Conservation (phyloP, 495 filamentous ascomycete genomes). For the Staphylotrichum longicolle region DNA sequence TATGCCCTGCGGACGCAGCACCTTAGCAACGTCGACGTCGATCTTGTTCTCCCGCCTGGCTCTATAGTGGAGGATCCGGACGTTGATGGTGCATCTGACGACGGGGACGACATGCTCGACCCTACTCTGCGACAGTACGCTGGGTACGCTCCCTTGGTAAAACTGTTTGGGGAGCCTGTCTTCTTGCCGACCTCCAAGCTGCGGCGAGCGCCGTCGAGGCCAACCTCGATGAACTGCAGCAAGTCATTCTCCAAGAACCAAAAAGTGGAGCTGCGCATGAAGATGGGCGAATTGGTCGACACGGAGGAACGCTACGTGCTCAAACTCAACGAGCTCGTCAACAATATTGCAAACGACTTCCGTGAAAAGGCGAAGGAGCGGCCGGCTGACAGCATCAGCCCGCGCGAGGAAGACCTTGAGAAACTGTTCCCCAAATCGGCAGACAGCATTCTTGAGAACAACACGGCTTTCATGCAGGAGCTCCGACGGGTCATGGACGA, state of each 20-base stretch:
- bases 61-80: constrained; percentile 59
- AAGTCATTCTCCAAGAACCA: constrained; percentile 74
- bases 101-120: constrained; percentile 60
- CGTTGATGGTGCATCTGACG: constrained; percentile 52
- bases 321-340: constrained; percentile 78
- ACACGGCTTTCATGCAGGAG: constrained; percentile 71
- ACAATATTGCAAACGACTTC: constrained; percentile 70
- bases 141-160: constrained; percentile 67
- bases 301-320: constrained; percentile 92
- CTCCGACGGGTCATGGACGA: constrained; percentile 74
- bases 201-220: constrained; percentile 81
- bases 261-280: constrained; percentile 77
- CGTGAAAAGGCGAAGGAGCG: constrained; percentile 61
- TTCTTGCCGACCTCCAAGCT: constrained; percentile 87
- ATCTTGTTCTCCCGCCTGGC: constrained; percentile 77
- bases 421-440: constrained; percentile 78
- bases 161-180: constrained; percentile 72
- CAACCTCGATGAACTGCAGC: constrained; percentile 70
- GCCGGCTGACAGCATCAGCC: constrained; percentile 62
- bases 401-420: constrained; percentile 66
- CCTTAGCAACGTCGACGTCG: constrained; percentile 80
- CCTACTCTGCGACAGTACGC: constrained; percentile 66
- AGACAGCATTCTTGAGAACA: constrained; percentile 72
- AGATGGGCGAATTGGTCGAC: constrained; percentile 87
- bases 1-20: constrained; percentile 72